Evolutionary conservation across 1,139 yeast species (phyloP).

Genomic region (Arxiozyma slooffiae): DNA sequence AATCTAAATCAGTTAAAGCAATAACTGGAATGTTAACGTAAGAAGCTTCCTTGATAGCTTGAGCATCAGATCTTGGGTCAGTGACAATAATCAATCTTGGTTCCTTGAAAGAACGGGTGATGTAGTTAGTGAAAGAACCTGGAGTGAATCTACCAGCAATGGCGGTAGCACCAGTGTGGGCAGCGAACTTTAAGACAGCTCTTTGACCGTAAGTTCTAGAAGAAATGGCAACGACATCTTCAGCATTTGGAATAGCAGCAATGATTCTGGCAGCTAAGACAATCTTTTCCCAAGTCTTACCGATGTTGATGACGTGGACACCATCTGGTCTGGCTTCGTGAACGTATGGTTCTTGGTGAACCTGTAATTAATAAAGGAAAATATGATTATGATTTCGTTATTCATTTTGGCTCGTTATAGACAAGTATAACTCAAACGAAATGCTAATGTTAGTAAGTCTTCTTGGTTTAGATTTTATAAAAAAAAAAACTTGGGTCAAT

Average conservation of each 20-base stretch:
- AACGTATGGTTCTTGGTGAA: conserved; percentile 99
- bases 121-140: conserved; percentile 99
- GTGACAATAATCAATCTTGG: conserved; percentile 99
- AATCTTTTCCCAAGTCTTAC: conserved; percentile 99
- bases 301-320: conserved; percentile 95
- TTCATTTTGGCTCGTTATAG: background rate
- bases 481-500: background rate
- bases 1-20: conserved; percentile 97
- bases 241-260: conserved; percentile 97
- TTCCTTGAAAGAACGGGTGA: conserved; percentile 99
- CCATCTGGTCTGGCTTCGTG: conserved; percentile 99
- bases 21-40: conserved; percentile 99
- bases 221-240: conserved; percentile 97
- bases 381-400: background rate
- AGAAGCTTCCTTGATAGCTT: conserved; percentile 99
- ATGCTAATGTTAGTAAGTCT: background rate
- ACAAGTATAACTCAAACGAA: background rate
- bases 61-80: conserved; percentile 99
- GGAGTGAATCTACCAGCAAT: conserved; percentile 99
- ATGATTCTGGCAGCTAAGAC: conserved; percentile 99
- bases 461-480: background rate
- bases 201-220: conserved; percentile 99
- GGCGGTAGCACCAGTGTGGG: conserved; percentile 99
- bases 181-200: conserved; percentile 98
- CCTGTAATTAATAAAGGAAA: conserved; percentile 36